Conservation (phyloP, 2,329 filamentous ascomycete species). For the Orbilia quercus region DNA sequence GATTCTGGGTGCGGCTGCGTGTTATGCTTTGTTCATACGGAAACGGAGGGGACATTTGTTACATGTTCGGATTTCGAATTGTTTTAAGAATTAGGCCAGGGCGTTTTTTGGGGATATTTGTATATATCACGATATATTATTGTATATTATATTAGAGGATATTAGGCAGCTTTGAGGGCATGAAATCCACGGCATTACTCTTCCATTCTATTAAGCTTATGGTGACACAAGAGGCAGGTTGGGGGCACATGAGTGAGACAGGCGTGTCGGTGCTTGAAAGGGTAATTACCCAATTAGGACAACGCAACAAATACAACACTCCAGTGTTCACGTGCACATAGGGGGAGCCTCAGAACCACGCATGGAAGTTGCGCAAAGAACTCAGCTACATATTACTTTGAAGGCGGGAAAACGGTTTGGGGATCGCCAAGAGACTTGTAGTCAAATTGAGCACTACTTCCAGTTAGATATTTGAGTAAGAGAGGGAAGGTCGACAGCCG, state of each 20-base stretch:
- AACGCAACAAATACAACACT: not conserved
- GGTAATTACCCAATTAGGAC: conserved; percentile 5
- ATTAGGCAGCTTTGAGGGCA: not conserved
- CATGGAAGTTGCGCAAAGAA: too few relatives aligned
- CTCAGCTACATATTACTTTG: too few relatives aligned
- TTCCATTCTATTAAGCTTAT: too few relatives aligned
- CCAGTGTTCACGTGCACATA: too few relatives aligned
- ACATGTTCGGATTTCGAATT: conserved; percentile 59
- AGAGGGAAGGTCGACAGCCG: too few relatives aligned
- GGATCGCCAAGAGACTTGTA: too few relatives aligned
- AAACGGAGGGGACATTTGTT: conserved; percentile 64
- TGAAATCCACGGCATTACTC: too few relatives aligned
- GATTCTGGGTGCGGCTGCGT: conserved; percentile 61
- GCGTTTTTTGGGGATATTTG: not conserved
- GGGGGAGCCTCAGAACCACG: too few relatives aligned
- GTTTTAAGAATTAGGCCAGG: conserved; percentile 32
- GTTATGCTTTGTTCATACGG: conserved; percentile 64
- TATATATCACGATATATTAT: not conserved
- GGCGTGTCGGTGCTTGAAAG: not conserved
- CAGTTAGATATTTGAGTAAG: too few relatives aligned
- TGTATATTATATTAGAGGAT: not conserved
- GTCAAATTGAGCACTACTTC: too few relatives aligned
- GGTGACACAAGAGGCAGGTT: too few relatives aligned
- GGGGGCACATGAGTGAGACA: not conserved
- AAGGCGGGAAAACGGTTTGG: too few relatives aligned